A percentile compares a stretch with the other conserved stretches of the same genome.
These are phyloP conservation scores for Lachancea lanzarotensis DNA, from an alignment of 805 yeast species.

Conservation along the genomic window DNA sequence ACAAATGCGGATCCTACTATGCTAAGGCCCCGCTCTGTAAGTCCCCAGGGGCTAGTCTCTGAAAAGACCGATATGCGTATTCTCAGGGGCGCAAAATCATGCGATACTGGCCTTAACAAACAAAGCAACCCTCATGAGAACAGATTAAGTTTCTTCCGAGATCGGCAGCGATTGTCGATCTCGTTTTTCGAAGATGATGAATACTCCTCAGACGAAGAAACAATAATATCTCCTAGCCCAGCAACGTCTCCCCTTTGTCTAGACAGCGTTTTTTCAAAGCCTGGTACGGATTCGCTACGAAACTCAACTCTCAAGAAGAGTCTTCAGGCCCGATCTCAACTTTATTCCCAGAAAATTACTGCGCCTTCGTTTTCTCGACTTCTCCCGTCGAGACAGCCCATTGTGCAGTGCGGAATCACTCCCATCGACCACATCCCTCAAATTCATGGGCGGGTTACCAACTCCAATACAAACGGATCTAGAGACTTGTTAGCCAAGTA, in stretches of 20 bases:
- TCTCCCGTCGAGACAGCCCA: not conserved
- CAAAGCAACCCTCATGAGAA: conserved; percentile 3
- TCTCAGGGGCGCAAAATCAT: conserved; percentile 23
- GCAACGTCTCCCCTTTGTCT: not conserved
- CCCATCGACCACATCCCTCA: conserved; percentile 2
- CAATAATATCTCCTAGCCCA: conserved; percentile 19
- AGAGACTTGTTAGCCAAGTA: conserved; percentile 6
- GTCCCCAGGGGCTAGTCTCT: not conserved
- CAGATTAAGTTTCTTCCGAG: conserved; percentile 21
- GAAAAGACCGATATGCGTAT: not conserved
- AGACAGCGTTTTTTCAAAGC: not conserved
- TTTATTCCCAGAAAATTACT: not conserved
- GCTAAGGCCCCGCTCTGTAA: not conserved
- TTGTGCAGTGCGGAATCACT: conserved; percentile 1
- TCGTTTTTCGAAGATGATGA: conserved; percentile 25
- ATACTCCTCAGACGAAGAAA: conserved; percentile 21
- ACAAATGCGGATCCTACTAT: not conserved
- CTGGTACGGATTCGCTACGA: not conserved
- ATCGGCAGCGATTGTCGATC: conserved; percentile 31
- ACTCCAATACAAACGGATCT: not conserved
- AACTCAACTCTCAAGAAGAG: conserved; percentile 1
- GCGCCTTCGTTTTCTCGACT: not conserved
- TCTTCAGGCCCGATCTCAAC: not conserved
- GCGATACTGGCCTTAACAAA: conserved; percentile 23
- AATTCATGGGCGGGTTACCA: not conserved